Conservation (phyloP, 2,329 filamentous ascomycete genomes). For the Leptographium galeiforme region DNA sequence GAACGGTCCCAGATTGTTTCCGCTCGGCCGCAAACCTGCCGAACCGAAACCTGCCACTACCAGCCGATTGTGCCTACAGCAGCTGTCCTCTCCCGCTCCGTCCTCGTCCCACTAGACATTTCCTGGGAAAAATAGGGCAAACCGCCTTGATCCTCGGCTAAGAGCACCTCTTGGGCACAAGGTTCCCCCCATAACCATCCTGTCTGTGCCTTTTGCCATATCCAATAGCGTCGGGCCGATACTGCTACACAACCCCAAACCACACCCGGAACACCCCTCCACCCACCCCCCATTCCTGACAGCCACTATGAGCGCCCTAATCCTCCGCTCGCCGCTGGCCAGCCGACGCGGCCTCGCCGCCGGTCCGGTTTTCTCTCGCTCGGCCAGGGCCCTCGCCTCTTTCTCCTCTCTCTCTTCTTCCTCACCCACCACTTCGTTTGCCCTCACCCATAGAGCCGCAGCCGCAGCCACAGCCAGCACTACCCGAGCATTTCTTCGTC, state of each 20-base stretch:
- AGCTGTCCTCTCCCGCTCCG: not conserved
- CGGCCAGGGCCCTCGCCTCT: constrained; percentile 6
- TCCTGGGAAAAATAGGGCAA: not conserved
- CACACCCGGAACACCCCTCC: not conserved
- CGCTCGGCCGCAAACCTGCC: constrained; percentile 1
- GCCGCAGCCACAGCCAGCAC: not conserved
- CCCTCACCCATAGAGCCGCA: constrained; percentile 1
- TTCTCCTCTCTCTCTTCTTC: constrained; percentile 2
- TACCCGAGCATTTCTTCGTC: not conserved
- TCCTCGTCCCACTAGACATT: not conserved
- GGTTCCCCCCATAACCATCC: not conserved
- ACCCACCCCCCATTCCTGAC: not conserved
- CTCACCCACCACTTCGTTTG: constrained; percentile 2
- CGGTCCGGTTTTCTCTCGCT: constrained; percentile 9
- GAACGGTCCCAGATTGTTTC: not conserved
- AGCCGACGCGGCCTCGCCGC: constrained; percentile 7
- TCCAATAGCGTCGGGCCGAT: constrained; percentile 8
- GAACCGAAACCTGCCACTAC: not conserved
- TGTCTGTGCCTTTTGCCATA: not conserved
- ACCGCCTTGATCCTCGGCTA: constrained; percentile 11
- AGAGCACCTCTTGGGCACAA: not conserved
- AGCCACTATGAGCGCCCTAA: constrained; percentile 8
- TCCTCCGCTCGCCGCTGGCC: constrained; percentile 7
- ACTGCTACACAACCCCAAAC: not conserved
- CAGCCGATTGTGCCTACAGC: not conserved